Evolutionary conservation across 164 flowering plant species (phyloP).

Genomic region (Berberis thunbergii): DNA sequence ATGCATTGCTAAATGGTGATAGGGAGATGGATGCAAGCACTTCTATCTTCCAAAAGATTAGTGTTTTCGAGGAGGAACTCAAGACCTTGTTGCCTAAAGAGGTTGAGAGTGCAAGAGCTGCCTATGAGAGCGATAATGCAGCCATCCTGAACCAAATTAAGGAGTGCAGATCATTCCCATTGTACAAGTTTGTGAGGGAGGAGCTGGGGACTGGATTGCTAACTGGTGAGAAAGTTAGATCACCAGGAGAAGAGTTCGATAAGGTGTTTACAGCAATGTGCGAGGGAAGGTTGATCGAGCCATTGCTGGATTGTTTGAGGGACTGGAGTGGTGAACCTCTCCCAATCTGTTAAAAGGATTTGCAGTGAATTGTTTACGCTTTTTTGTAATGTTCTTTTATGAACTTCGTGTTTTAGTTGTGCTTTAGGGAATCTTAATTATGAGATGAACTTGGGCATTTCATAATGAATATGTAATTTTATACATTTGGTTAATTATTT

Average conservation of each 20-base stretch:
- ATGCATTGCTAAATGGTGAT: constrained; percentile 34
- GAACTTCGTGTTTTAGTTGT: too few species aligned
- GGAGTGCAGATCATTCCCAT: constrained; percentile 52
- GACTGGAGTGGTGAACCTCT: constrained; percentile 57
- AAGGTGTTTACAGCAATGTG: constrained; percentile 46
- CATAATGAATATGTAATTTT: too few species aligned
- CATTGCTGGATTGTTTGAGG: constrained; percentile 38
- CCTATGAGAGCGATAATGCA: constrained; percentile 25
- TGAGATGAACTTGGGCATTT: too few species aligned
- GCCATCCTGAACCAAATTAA: constrained; percentile 33
- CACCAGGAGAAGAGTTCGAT: constrained; percentile 54
- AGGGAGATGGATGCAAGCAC: constrained; percentile 22
- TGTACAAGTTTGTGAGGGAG: constrained; percentile 50
- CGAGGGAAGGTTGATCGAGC: constrained; percentile 45
- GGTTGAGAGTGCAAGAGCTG: constrained; percentile 29
- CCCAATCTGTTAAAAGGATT: constrained; percentile 28
- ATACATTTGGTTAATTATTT: too few species aligned
- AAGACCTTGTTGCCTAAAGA: constrained; percentile 44
- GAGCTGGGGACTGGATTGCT: constrained; percentile 28
- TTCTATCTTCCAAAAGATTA: constrained; percentile 44
- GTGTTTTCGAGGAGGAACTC: constrained; percentile 45
- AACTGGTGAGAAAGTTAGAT: constrained; percentile 41
- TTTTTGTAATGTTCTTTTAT: neutral
- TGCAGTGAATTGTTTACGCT: neutral
- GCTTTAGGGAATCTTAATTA: too few species aligned